Conservation (phyloP, 192 early-diverging fungal genomes). For the Rhizophagus sp. region DNA sequence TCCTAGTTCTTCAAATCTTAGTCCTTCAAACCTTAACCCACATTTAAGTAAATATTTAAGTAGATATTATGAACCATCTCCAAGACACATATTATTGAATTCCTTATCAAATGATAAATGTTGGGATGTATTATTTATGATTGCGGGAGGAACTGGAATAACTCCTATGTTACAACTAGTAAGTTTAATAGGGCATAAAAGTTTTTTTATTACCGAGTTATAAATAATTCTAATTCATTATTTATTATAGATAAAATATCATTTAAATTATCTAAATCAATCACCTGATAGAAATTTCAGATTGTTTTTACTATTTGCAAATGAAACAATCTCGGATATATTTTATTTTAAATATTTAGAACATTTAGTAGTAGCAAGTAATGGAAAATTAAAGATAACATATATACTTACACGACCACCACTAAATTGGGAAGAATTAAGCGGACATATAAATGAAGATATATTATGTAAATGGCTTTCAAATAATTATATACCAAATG, state of each 20-base stretch:
- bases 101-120: conserved; percentile 2
- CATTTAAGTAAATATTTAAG: too few species aligned
- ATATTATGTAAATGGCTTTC: conserved; percentile 13
- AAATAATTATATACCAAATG: not conserved
- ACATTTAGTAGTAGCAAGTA: not conserved
- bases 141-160: conserved; percentile 27
- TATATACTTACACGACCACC: not conserved
- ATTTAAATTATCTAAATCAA: not conserved
- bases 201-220: not conserved
- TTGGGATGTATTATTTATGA: conserved; percentile 30
- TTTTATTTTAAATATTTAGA: not conserved
- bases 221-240: not conserved
- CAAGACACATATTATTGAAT: conserved; percentile 17
- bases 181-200: not conserved
- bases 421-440: not conserved
- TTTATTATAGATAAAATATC: not conserved
- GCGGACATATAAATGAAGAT: not conserved
- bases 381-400: conserved; percentile 6
- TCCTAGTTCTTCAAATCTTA: not conserved
- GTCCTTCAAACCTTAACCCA: not conserved
- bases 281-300: not conserved
- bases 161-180: conserved; percentile 25
- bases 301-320: conserved; percentile 2
- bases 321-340: not conserved
- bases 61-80: not conserved